phyloP scores from a whole-genome alignment of 1,284 basidiomycete species.

The Entoloma clypeatum region DNA sequence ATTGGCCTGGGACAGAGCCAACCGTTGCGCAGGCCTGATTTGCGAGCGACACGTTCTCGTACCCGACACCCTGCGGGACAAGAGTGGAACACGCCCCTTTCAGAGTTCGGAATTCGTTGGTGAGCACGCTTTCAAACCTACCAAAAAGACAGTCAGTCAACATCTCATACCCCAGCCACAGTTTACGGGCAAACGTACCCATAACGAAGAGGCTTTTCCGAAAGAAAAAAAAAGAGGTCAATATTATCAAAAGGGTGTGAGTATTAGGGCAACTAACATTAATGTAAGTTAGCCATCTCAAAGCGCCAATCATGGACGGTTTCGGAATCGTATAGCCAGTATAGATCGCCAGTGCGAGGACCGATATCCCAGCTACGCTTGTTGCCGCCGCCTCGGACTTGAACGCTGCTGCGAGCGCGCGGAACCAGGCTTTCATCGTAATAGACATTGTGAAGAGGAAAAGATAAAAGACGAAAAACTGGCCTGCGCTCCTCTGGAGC shows the following conservation, averaged over 20 bases:
- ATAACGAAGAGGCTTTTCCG: slow-evolving; percentile 42
- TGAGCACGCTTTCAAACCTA: slow-evolving; percentile 48
- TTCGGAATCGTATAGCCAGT: slow-evolving; percentile 38
- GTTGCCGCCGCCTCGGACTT: slow-evolving; percentile 53
- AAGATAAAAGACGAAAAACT: slow-evolving; percentile 52
- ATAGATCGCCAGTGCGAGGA: slow-evolving; percentile 28
- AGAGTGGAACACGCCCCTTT: slow-evolving; percentile 41
- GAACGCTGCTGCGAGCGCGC: slow-evolving; percentile 53
- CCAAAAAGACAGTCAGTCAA: no score
- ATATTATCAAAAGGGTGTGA: slow-evolving; percentile 4
- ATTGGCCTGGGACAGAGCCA: slow-evolving; percentile 46
- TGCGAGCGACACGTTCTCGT: slow-evolving; percentile 44
- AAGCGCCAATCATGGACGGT: slow-evolving; percentile 57
- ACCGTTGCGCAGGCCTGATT: slow-evolving; percentile 64
- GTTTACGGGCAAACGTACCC: no score
- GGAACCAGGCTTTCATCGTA: slow-evolving; percentile 63
- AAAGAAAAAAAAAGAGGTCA: slow-evolving; percentile 3
- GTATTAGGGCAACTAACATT: slow-evolving; percentile 40
- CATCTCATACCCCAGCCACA: no score
- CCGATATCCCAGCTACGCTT: slow-evolving; percentile 46
- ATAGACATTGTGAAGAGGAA: slow-evolving; percentile 49
- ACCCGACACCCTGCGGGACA: slow-evolving; percentile 46
- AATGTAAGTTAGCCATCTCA: slow-evolving; percentile 63
- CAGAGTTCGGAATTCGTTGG: slow-evolving; percentile 54
- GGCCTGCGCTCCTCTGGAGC: slow-evolving; percentile 39